Conservation (phyloP, 495 filamentous ascomycete species). For the Apodospora peruviana region DNA sequence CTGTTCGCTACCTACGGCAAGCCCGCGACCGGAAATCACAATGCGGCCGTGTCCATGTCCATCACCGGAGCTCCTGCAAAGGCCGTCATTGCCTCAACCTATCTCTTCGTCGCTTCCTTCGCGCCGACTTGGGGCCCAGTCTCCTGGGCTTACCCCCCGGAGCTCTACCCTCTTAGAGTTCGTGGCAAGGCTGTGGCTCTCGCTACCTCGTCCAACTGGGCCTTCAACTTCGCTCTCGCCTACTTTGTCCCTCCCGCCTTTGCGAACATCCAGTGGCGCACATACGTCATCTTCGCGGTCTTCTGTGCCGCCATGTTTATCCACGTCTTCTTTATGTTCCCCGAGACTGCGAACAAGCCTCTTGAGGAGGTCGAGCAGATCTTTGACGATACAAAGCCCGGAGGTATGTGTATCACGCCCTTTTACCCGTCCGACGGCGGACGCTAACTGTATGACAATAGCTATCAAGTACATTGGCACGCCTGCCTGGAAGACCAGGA, state of each 20-base stretch:
- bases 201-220: conserved; percentile 67
- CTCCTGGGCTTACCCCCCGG: conserved; percentile 72
- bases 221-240: conserved; percentile 73
- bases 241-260: conserved; percentile 76
- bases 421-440: background rate
- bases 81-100: conserved; percentile 70
- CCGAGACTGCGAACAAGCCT: conserved; percentile 76
- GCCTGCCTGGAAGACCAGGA: conserved; percentile 62
- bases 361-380: conserved; percentile 70
- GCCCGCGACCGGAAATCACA: conserved; percentile 31
- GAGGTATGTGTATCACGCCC: conserved; percentile 11
- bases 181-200: conserved; percentile 72
- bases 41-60: conserved; percentile 37
- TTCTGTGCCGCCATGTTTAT: conserved; percentile 68
- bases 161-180: conserved; percentile 68
- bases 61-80: conserved; percentile 57
- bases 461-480: conserved; percentile 59
- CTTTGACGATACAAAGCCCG: conserved; percentile 48
- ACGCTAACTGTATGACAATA: conserved; percentile 22
- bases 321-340: conserved; percentile 78
- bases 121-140: conserved; percentile 68
- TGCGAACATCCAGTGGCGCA: conserved; percentile 66
- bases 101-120: conserved; percentile 72
- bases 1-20: conserved; percentile 53
- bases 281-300: conserved; percentile 69